Conservation (phyloP, 352 stramenopile genomes). For the Phytophthora meadii region DNA sequence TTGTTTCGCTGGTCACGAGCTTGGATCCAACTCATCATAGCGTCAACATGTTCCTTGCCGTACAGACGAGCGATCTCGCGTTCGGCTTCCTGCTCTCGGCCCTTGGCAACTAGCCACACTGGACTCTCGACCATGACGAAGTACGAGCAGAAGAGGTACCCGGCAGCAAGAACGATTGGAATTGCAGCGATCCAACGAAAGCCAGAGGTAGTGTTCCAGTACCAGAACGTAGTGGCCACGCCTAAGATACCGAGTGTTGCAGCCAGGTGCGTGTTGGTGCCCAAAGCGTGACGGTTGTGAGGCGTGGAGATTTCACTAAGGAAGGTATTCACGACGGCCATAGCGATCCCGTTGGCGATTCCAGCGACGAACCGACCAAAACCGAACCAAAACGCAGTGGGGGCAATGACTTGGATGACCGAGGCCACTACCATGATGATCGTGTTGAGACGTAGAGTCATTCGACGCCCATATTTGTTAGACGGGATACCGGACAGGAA, state of each 20-base stretch:
- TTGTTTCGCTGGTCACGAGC: conserved; percentile 17
- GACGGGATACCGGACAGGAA: conserved; percentile 42
- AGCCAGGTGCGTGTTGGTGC: conserved; percentile 48
- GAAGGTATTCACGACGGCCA: conserved; percentile 42
- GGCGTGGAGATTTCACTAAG: conserved; percentile 53
- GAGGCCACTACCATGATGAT: conserved; percentile 45
- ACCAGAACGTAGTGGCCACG: conserved; percentile 52
- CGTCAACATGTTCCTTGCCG: conserved; percentile 39
- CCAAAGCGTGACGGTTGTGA: conserved; percentile 42
- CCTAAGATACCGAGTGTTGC: conserved; percentile 49
- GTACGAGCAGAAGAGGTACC: conserved; percentile 30
- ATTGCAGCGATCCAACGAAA: conserved; percentile 59
- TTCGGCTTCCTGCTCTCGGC: conserved; percentile 32
- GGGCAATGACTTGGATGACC: conserved; percentile 34
- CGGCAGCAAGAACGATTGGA: conserved; percentile 35
- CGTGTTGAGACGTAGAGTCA: conserved; percentile 33
- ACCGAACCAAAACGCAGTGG: conserved; percentile 29
- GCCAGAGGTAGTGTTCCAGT: conserved; percentile 43
- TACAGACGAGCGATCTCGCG: conserved; percentile 37
- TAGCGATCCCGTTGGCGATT: conserved; percentile 45
- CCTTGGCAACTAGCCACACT: conserved; percentile 48
- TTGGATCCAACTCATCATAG: conserved; percentile 40
- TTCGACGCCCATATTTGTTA: conserved; percentile 55
- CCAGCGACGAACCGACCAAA: conserved; percentile 45
- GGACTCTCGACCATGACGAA: conserved; percentile 52